Evolutionary conservation across 2,329 filamentous ascomycete genomes (phyloP).

Genomic region (Albifimbria verrucaria): DNA sequence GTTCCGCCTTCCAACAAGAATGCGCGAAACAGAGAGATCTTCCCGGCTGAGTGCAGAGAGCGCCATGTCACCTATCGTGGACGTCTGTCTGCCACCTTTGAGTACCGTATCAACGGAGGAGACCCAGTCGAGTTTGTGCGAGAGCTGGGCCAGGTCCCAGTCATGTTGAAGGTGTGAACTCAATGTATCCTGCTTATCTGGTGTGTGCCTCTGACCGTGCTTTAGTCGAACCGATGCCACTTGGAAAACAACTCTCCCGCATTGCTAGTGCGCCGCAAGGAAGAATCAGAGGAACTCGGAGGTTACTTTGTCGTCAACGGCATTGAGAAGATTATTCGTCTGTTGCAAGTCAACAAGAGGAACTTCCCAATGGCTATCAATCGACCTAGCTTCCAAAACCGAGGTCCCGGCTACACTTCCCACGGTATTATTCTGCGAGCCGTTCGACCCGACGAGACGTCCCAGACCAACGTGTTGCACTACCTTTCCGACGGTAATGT

Average conservation of each 20-base stretch:
- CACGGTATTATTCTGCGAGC: constrained; percentile 89
- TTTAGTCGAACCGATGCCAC: constrained; percentile 82
- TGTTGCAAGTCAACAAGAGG: constrained; percentile 83
- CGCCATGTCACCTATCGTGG: constrained; percentile 89
- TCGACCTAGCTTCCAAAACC: constrained; percentile 82
- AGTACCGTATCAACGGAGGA: constrained; percentile 83
- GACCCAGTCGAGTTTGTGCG: constrained; percentile 78
- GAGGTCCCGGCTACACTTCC: constrained; percentile 83
- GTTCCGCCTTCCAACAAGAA: constrained; percentile 82
- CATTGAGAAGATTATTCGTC: constrained; percentile 92
- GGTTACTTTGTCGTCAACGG: constrained; percentile 98
- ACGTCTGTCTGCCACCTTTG: constrained; percentile 76
- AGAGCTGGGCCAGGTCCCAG: constrained; percentile 83
- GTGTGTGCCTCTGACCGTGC: constrained; percentile 12
- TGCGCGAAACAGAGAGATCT: constrained; percentile 77
- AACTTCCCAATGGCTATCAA: constrained; percentile 96
- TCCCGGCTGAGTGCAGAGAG: constrained; percentile 91
- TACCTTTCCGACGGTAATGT: constrained; percentile 95
- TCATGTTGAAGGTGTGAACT: constrained; percentile 81
- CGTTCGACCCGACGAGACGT: constrained; percentile 94
- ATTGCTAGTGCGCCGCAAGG: constrained; percentile 78
- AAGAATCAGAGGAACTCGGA: constrained; percentile 93
- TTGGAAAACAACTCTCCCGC: constrained; percentile 81
- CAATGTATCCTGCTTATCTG: background rate
- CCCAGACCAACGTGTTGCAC: constrained; percentile 94